phyloP scores from a whole-genome alignment of 2,329 filamentous ascomycete species.

The Sporothrix inflata region DNA sequence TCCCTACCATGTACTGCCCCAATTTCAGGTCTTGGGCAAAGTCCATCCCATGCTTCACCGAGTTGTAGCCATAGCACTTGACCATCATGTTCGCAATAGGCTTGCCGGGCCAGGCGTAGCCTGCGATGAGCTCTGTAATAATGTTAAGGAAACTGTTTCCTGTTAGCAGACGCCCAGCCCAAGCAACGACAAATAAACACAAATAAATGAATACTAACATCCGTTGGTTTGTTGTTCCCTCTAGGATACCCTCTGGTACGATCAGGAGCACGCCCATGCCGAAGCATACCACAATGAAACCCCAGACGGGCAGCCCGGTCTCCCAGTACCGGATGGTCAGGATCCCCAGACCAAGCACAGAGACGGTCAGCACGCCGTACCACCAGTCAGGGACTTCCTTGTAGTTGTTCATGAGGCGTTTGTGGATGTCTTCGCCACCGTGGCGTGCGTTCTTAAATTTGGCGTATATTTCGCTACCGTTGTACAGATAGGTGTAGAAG shows the following conservation, averaged over 20 bases:
- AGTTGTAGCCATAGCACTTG: constrained; percentile 45
- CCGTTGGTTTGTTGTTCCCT: constrained; percentile 46
- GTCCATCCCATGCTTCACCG: constrained; percentile 54
- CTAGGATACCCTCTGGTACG: constrained; percentile 50
- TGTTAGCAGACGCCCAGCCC: constrained; percentile 32
- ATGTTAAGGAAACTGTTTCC: constrained; percentile 48
- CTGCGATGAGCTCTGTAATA: constrained; percentile 54
- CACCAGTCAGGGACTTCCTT: constrained; percentile 53
- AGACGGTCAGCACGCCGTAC: constrained; percentile 34
- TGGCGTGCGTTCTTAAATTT: constrained; percentile 45
- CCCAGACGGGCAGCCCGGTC: constrained; percentile 38
- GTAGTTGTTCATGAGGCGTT: constrained; percentile 51
- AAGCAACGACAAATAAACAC: neutral
- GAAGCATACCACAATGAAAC: constrained; percentile 47
- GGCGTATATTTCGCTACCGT: constrained; percentile 56
- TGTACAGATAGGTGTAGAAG: constrained; percentile 56
- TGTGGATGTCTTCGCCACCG: constrained; percentile 46
- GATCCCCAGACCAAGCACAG: constrained; percentile 39
- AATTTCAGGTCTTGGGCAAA: constrained; percentile 46
- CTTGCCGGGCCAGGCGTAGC: constrained; percentile 47
- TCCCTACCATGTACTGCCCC: constrained; percentile 29
- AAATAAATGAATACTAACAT: neutral
- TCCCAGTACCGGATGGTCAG: constrained; percentile 40
- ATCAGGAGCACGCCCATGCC: constrained; percentile 49
- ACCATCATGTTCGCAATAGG: constrained; percentile 54